phyloP scores from a whole-genome alignment of 345 rosid species.

The Conringia planisiliqua region DNA sequence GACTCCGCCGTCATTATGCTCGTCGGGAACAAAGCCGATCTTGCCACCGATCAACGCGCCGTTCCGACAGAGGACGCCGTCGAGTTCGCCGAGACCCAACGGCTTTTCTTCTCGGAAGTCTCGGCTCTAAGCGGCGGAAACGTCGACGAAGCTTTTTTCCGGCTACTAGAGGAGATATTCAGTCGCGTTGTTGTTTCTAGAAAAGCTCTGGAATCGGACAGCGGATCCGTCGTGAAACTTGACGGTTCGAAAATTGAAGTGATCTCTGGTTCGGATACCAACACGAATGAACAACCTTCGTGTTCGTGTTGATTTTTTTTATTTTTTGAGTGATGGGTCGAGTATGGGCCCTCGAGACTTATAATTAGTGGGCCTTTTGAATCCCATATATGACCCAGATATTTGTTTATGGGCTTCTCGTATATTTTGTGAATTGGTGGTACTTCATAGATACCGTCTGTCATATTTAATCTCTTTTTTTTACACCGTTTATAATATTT shows the following conservation, averaged over 20 bases:
- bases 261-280: conserved; percentile 51
- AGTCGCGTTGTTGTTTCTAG: conserved; percentile 41
- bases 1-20: conserved; percentile 65
- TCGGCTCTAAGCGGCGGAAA: conserved; percentile 79
- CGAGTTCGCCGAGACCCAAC: conserved; percentile 76
- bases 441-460: background rate
- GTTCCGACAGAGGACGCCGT: conserved; percentile 70
- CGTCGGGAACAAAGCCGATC: conserved; percentile 82
- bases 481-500: background rate
- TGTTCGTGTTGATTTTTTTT: conserved; percentile 51
- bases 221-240: conserved; percentile 24
- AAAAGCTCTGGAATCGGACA: conserved; percentile 44
- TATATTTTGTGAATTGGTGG: background rate
- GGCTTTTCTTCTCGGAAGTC: conserved; percentile 72
- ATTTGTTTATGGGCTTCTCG: background rate
- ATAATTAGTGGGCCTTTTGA: background rate
- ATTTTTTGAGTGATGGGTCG: conserved; percentile 1
- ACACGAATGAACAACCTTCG: conserved; percentile 47
- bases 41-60: conserved; percentile 50
- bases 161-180: conserved; percentile 58
- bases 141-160: conserved; percentile 67
- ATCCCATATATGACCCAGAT: background rate
- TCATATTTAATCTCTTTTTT: background rate
- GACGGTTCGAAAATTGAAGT: conserved; percentile 66
- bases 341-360: background rate